Evolutionary conservation across 176 grass and related monocot genomes (phyloP).

Genomic region (Guadua angustifolia): DNA sequence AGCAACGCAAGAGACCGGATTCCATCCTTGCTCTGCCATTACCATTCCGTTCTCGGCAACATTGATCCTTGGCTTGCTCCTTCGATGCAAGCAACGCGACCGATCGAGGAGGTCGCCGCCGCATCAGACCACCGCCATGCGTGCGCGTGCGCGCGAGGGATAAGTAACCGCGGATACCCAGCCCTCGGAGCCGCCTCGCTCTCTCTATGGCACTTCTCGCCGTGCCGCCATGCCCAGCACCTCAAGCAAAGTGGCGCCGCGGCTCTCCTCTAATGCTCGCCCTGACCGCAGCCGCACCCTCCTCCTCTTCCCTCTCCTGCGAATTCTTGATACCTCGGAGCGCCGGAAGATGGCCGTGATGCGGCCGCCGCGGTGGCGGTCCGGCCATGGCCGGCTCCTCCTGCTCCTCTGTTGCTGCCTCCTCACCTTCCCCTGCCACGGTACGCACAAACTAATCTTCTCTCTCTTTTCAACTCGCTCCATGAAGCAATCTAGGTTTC

Average conservation of each 20-base stretch:
- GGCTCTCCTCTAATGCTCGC: slow-evolving; percentile 48
- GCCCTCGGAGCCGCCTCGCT: not conserved
- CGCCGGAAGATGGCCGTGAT: slow-evolving; percentile 35
- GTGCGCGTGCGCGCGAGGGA: slow-evolving; percentile 23
- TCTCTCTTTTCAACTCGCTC: not conserved
- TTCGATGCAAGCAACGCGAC: slow-evolving; percentile 33
- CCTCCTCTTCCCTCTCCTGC: not conserved
- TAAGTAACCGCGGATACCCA: slow-evolving; percentile 18
- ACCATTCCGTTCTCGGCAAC: slow-evolving; percentile 44
- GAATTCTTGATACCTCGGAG: not conserved
- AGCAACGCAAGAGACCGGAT: slow-evolving; percentile 62
- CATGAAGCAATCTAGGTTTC: not conserved
- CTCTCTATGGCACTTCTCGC: slow-evolving; percentile 39
- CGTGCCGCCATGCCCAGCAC: slow-evolving; percentile 50
- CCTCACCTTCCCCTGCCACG: slow-evolving; percentile 38
- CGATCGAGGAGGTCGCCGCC: not conserved
- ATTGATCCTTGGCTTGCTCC: slow-evolving; percentile 42
- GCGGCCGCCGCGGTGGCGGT: not conserved
- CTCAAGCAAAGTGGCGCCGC: slow-evolving; percentile 46
- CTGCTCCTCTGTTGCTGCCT: slow-evolving; percentile 43
- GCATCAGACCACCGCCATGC: not conserved
- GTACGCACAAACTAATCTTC: not conserved
- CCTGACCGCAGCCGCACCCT: not conserved
- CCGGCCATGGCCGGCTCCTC: slow-evolving; percentile 11
- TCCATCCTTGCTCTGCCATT: slow-evolving; percentile 40